Evolutionary conservation across 352 stramenopile species (phyloP).

Genomic region (Pythium phragmiticola): DNA sequence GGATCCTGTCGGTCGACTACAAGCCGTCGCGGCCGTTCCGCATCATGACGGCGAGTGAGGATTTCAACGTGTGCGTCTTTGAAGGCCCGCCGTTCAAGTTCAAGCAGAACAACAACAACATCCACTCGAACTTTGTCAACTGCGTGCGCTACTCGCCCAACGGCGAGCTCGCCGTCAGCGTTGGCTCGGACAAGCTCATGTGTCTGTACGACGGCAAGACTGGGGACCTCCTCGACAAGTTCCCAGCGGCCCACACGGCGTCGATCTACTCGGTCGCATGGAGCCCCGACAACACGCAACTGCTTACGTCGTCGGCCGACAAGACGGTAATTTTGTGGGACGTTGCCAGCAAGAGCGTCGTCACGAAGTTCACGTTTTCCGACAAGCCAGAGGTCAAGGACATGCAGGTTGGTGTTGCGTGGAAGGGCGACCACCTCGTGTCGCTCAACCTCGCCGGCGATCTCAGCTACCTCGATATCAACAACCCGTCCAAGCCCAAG

Average conservation of each 20-base stretch:
- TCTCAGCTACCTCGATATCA: constrained; percentile 75
- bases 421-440: constrained; percentile 75
- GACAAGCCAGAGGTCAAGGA: constrained; percentile 75
- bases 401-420: constrained; percentile 78
- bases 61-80: constrained; percentile 95
- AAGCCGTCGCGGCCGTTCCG: constrained; percentile 93
- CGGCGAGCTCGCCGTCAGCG: constrained; percentile 89
- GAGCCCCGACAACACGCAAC: constrained; percentile 85
- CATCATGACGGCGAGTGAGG: constrained; percentile 94
- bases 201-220: constrained; percentile 94
- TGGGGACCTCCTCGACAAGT: constrained; percentile 81
- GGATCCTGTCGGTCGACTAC: constrained; percentile 91
- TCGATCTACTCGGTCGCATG: constrained; percentile 96
- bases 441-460: constrained; percentile 85
- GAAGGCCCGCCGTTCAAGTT: constrained; percentile 96
- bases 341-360: constrained; percentile 62
- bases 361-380: constrained; percentile 80
- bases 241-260: constrained; percentile 78
- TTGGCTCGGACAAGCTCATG: constrained; percentile 95
- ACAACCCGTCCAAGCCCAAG: constrained; percentile 68
- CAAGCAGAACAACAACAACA: constrained; percentile 90
- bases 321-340: constrained; percentile 95
- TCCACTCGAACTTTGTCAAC: constrained; percentile 96
- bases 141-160: constrained; percentile 93
- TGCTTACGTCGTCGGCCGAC: constrained; percentile 95